phyloP scores from a whole-genome alignment of 148 eudicot genomes.

The Fagopyrum tataricum region DNA sequence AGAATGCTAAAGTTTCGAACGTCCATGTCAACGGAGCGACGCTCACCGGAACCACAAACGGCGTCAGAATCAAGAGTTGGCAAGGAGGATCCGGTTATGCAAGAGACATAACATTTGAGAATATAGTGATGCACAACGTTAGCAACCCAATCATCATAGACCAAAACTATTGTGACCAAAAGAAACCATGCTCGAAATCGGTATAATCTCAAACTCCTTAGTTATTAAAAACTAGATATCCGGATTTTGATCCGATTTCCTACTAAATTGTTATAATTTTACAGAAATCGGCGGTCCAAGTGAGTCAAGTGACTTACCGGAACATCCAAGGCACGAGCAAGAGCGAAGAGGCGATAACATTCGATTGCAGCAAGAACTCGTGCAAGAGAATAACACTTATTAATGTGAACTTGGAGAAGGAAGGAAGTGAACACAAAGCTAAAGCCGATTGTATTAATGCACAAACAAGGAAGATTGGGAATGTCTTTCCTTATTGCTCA shows the following conservation, averaged over 20 bases:
- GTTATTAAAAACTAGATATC: not conserved
- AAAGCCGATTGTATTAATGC: conserved; percentile 47
- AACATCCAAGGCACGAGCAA: conserved; percentile 27
- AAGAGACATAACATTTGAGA: conserved; percentile 29
- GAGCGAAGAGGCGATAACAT: conserved; percentile 15
- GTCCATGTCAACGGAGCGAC: conserved; percentile 49
- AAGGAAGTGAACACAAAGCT: conserved; percentile 13
- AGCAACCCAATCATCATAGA: conserved; percentile 43
- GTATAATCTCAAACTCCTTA: not conserved
- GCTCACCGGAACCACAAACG: conserved; percentile 53
- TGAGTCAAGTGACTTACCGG: conserved; percentile 20
- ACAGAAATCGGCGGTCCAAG: conserved; percentile 29
- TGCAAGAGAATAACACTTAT: conserved; percentile 24
- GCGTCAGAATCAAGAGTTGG: conserved; percentile 83
- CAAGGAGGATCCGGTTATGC: conserved; percentile 60
- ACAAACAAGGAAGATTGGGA: conserved; percentile 20
- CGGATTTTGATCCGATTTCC: too few species aligned
- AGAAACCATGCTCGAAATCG: conserved; percentile 10
- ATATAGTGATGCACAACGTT: conserved; percentile 24
- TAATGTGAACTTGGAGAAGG: conserved; percentile 20
- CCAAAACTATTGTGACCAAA: conserved; percentile 32
- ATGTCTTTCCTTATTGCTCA: conserved; percentile 45
- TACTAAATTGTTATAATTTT: not conserved
- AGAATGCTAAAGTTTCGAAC: conserved; percentile 60
- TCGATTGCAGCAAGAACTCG: conserved; percentile 31